Evolutionary conservation across 208 protist species (phyloP).

Genomic region (Leishmania guyanensis): DNA sequence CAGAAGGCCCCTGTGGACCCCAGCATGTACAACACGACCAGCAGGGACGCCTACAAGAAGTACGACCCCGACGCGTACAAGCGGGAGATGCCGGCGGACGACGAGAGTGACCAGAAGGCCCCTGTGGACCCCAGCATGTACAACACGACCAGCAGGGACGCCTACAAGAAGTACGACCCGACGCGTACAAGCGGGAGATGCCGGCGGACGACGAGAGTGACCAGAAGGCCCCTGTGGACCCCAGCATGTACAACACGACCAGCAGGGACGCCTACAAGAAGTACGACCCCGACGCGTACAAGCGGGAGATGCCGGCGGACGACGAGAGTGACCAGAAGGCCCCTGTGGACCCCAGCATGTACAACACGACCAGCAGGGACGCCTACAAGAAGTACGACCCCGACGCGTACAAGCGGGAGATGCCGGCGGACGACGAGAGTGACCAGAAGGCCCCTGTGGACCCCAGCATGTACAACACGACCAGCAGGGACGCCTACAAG

Average conservation of each 20-base stretch:
- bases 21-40: too few species aligned
- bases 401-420: slow-evolving; percentile 41
- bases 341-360: slow-evolving; percentile 32
- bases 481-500: slow-evolving; percentile 46
- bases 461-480: slow-evolving; percentile 42
- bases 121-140: too few species aligned
- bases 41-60: too few species aligned
- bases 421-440: slow-evolving; percentile 5
- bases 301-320: not conserved
- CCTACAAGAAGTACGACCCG: too few species aligned
- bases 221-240: not conserved
- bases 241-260: too few species aligned
- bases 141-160: too few species aligned
- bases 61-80: too few species aligned
- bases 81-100: too few species aligned
- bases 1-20: too few species aligned
- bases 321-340: not conserved
- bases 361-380: slow-evolving; percentile 54
- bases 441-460: slow-evolving; percentile 24
- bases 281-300: slow-evolving; percentile 34
- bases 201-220: not conserved
- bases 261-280: too few species aligned
- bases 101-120: too few species aligned
- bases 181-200: not conserved
- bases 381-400: slow-evolving; percentile 41